Conservation (phyloP, 2,329 filamentous ascomycete genomes). For the Penicillium sp. region DNA sequence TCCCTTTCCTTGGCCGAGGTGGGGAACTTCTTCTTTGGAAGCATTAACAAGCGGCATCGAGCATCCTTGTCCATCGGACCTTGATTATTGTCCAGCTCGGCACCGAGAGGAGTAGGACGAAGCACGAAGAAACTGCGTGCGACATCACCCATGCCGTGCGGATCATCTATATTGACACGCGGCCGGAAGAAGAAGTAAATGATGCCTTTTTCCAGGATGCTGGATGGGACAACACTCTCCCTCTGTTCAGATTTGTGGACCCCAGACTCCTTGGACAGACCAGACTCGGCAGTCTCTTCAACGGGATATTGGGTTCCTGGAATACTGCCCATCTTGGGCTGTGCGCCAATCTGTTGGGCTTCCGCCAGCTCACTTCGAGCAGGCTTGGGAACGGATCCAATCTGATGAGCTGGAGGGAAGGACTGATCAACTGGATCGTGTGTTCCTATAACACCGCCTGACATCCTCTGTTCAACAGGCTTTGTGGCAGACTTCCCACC, state of each 20-base stretch:
- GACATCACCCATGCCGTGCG: slow-evolving; percentile 69
- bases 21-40: slow-evolving; percentile 85
- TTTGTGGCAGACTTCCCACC: slow-evolving; percentile 1
- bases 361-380: too few relatives aligned
- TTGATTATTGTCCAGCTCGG: slow-evolving; percentile 59
- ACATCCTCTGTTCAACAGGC: slow-evolving; percentile 18
- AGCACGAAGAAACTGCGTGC: slow-evolving; percentile 79
- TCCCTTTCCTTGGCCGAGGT: slow-evolving; percentile 68
- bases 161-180: slow-evolving; percentile 71
- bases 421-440: not conserved
- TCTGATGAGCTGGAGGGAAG: too few relatives aligned
- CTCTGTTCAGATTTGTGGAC: slow-evolving; percentile 54
- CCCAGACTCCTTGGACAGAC: slow-evolving; percentile 36
- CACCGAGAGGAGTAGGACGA: slow-evolving; percentile 68
- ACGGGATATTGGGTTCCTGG: not conserved
- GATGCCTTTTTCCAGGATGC: slow-evolving; percentile 80
- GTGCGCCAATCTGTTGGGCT: too few relatives aligned
- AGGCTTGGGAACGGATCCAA: too few relatives aligned
- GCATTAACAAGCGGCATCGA: slow-evolving; percentile 70
- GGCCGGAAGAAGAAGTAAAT: slow-evolving; percentile 89
- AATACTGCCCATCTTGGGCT: too few relatives aligned
- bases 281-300: slow-evolving; percentile 8
- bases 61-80: slow-evolving; percentile 56
- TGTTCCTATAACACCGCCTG: not conserved
- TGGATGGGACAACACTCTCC: slow-evolving; percentile 55